Base-by-base conservation (phyloP, 192 early-diverging fungal genomes). In the Lunasporangiospora selenospora region DNA sequence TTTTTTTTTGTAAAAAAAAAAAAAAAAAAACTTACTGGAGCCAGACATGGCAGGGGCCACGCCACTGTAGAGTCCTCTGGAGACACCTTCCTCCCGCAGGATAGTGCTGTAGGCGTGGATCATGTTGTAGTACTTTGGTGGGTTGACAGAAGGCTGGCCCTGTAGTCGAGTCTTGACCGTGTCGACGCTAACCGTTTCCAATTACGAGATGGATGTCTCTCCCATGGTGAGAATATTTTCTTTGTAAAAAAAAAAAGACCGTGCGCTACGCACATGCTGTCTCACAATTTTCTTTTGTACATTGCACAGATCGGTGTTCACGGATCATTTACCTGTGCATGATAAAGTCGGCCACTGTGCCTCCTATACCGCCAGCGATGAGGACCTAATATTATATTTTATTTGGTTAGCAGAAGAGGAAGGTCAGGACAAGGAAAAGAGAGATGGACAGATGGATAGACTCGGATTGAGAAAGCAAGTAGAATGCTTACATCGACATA, bases 311-410 rank as follows among this genome's bases (percentile, higher is more conserved):
- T n/a, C n/a, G n/a, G n/a, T n/a, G n/a, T n/a, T n/a, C n/a, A 31
- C 10, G 33, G 16, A 26, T 30, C 4, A 50, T 47, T 52, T 78
- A 85, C 83, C 83, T 85, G 53, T 85, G 83, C 83, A 83, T 83
- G 29, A 81, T 53, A 53, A 81, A 81, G 65, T 83, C 81, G 1
- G 81, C 81, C 13, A 76, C 62, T 2, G 80, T 77, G 27, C 83
- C 83, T 57, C 83, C 83, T 33, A 84, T 55, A 46, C 83, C 80
- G 26, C 83, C 83, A 26, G 79, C 83, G 47, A 85, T 57, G 47
- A 77, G 50, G 37, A 78, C 71, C 80, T 85, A 60, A 43, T 10
- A 18, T 3, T 3, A 16, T 10, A 31, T n/a, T n/a, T n/a, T n/a
- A n/a, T n/a, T n/a, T n/a, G n/a, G n/a, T n/a, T n/a, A n/a, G n/a